phyloP scores from a whole-genome alignment of 257 asterid species.

The Fraxinus pennsylvanica region DNA sequence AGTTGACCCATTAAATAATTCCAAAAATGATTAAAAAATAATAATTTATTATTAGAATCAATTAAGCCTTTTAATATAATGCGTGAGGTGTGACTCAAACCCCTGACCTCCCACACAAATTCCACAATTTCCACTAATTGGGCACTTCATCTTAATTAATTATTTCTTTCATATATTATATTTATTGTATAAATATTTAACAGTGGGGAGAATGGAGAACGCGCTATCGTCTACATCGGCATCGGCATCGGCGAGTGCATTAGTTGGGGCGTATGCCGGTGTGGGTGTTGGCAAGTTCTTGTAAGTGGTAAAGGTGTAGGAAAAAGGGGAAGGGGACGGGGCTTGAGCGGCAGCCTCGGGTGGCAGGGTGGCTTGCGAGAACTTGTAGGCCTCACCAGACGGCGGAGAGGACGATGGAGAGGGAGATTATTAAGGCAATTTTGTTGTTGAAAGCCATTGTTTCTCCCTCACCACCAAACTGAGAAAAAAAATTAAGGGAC shows the following conservation, averaged over 20 bases:
- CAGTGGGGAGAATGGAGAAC: neutral
- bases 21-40: no score
- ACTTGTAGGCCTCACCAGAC: constrained; percentile 13
- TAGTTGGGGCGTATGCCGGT: neutral
- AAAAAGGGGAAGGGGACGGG: neutral
- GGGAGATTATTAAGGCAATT: constrained; percentile 25
- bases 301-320: neutral
- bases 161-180: no score
- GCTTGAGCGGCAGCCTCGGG: neutral
- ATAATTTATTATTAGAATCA: no score
- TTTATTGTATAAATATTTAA: no score
- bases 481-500: neutral
- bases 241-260: neutral
- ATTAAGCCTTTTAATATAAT: no score
- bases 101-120: no score
- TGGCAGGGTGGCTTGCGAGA: neutral
- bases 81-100: no score
- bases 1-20: no score
- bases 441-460: constrained; percentile 26
- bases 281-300: neutral
- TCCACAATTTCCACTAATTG: no score
- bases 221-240: neutral
- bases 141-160: no score
- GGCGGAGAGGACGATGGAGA: constrained; percentile 19
- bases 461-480: constrained; percentile 15